Evolutionary conservation across 176 grass and related monocot genomes (phyloP), one percentile per base, ranked within the genome.

Genomic region (Canna indica): DNA sequence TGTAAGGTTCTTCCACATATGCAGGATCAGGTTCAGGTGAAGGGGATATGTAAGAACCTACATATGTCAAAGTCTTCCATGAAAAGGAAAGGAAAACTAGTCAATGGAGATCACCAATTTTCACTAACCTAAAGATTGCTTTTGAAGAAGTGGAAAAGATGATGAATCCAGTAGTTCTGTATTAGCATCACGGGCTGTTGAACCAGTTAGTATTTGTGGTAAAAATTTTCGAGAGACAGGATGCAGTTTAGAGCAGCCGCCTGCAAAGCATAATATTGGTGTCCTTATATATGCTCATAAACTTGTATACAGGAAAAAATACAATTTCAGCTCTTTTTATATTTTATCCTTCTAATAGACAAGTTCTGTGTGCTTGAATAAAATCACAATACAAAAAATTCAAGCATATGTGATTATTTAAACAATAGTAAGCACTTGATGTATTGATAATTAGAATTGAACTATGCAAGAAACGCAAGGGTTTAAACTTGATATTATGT

Each of bases 161-260:
- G 50, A 78, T 12, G 66, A 79, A 70, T 71, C 73, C 29, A 85
- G 81, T 48, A 78, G 57, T 50, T 80, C 63, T 42, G 83, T 82
- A 27, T 77, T 67, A 74, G 70, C 73, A 59, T 87, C 67, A 70
- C 45, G 52, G 73, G 62, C 36, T 47, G 64, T 69, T 66, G 72
- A 70, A 27, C 38, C 74, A 66, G 56, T 70, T 33, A 75, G 67
- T 72, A 65, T 41, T 36, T 69, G 80, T 56, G 81, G 64, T 71
- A 93, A 73, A 57, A 70, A 52, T 85, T 83, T 85, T 50, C 79
- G 77, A 77, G 64, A 59, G 69, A 85, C 69, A 59, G 66, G 33
- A 79, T 78, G 79, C 59, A 47, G 36, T 67, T 75, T 73, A 63
- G 75, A 77, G 41, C 11, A 48, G 39, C 34, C 34, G 39, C 63